Percentiles rank a stretch among this genome's conserved stretches.
Conservation (phyloP, 805 yeast genomes). For the Nakazawaea ambrosiae region DNA sequence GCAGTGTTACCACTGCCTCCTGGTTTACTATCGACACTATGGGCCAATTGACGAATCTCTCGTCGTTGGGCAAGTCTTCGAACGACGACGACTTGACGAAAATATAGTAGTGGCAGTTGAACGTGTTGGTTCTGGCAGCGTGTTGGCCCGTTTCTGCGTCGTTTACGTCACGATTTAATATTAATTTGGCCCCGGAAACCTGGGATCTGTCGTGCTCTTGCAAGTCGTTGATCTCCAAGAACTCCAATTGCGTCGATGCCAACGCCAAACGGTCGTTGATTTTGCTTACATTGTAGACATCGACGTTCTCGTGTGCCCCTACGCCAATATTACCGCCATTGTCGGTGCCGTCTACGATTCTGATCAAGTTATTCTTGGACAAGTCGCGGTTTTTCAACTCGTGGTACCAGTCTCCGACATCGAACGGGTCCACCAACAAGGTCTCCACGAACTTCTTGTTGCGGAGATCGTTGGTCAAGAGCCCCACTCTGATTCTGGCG, state of each 20-base stretch:
- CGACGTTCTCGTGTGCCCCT: slow-evolving; percentile 4
- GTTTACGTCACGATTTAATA: no score
- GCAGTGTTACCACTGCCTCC: slow-evolving; percentile 1
- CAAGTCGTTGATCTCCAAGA: slow-evolving; percentile 19
- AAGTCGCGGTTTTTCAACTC: slow-evolving; percentile 7
- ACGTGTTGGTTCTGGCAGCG: neutral
- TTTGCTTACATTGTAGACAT: slow-evolving; percentile 4
- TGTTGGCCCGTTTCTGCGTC: neutral
- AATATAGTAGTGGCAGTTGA: slow-evolving; percentile 22
- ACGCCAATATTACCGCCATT: neutral
- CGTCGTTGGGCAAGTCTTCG: slow-evolving; percentile 13
- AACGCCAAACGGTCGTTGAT: slow-evolving; percentile 14
- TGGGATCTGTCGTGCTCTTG: slow-evolving; percentile 9
- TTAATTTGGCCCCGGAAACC: slow-evolving; percentile 13
- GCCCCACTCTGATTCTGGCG: slow-evolving; percentile 2
- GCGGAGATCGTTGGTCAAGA: slow-evolving; percentile 3
- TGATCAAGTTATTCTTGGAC: slow-evolving; percentile 10
- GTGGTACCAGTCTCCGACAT: slow-evolving; percentile 9
- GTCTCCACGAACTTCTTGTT: slow-evolving; percentile 7
- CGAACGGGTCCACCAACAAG: slow-evolving; percentile 10
- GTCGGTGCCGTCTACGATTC: slow-evolving; percentile 1
- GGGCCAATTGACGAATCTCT: slow-evolving; percentile 19
- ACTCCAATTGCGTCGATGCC: slow-evolving; percentile 19
- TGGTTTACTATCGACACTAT: slow-evolving; percentile 17
- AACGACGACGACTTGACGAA: slow-evolving; percentile 18